Base-by-base conservation (phyloP, 2,329 filamentous ascomycete species). In the Penicillium sp. region DNA sequence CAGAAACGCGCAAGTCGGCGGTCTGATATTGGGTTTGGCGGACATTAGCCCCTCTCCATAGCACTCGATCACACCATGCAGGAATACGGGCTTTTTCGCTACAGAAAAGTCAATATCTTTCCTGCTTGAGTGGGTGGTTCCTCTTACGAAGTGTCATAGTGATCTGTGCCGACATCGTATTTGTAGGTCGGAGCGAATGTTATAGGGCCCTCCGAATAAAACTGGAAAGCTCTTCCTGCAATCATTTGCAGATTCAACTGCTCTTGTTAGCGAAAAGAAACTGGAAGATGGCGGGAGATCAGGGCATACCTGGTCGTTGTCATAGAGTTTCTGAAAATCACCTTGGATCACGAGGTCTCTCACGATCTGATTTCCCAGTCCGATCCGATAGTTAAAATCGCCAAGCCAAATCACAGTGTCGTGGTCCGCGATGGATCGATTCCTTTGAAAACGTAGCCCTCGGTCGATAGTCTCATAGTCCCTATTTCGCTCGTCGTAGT, bases 311-410 rank as follows among this genome's bases (percentile, higher is more conserved):
- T 96, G 90, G 62, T 97, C 91, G 60, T 96, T 94, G 51, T 93
- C 86, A 64, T 95, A 94, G 40, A 97, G 71, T 14, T 78, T 84
- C 46, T 85, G 86, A 9, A 95, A 74, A 60, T 96, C 85, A 22
- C 80, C 75, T 44, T 79, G 77, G 58, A 84, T 79, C 44, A 95
- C 81, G 8, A 95, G 73, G 26, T 83, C 79, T 55, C 87, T 84
- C 6, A 89, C 87, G 49, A 78, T 83, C 31, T 95, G 89, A 54
- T 88, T 82, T 36, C 78, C 79, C 47, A 97, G 76, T 1, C 90
- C 91, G 59, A 98, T 95, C 14, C 93, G 85, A 69, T 98, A 98
- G 65, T 98, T 98, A 74, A 98, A 98, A 67, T 98, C 93, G 4
- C 93, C 93, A 34, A 96, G 78, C 91, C 93, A 98, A 43, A 96